Evolutionary conservation across 2,329 filamentous ascomycete species (phyloP).

Genomic region (Microcyclospora pomicola): DNA sequence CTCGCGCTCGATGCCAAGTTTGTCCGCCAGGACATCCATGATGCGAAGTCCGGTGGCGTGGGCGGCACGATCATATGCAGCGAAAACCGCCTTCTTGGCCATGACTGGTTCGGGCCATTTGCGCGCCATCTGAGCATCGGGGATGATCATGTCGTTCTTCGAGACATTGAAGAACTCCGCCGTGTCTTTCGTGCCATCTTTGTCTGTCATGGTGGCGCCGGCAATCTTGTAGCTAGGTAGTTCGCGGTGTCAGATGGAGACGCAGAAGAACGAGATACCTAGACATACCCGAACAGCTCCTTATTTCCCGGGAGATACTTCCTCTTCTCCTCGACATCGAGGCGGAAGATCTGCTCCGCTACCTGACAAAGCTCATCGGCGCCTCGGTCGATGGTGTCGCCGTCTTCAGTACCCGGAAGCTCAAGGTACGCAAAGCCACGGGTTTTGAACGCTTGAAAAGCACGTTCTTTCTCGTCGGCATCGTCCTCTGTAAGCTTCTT

Average conservation of each 20-base stretch:
- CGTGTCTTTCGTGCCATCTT: constrained; percentile 35
- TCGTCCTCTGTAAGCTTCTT: constrained; percentile 25
- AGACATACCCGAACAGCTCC: constrained; percentile 21
- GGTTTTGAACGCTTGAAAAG: constrained; percentile 30
- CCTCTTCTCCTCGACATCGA: constrained; percentile 34
- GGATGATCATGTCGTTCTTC: constrained; percentile 40
- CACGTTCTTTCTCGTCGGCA: constrained; percentile 22
- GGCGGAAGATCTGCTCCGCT: constrained; percentile 33
- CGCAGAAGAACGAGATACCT: not conserved
- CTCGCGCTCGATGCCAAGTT: constrained; percentile 29
- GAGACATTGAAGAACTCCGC: constrained; percentile 44
- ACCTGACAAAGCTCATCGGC: constrained; percentile 20
- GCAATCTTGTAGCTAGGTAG: constrained; percentile 22
- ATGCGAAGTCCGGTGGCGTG: constrained; percentile 35
- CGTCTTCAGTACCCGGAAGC: constrained; percentile 21
- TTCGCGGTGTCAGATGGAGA: not conserved
- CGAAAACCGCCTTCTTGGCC: constrained; percentile 20
- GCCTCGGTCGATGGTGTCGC: constrained; percentile 15
- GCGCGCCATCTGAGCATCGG: constrained; percentile 19
- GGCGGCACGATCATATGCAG: constrained; percentile 32
- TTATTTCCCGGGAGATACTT: constrained; percentile 39
- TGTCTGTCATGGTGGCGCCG: constrained; percentile 35
- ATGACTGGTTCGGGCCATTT: constrained; percentile 16
- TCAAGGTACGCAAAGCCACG: constrained; percentile 46
- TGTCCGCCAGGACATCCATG: constrained; percentile 32